Evolutionary conservation across 192 early-diverging fungal species (phyloP), one percentile per base, ranked within the genome.

Genomic region (Allomyces macrogynus): DNA sequence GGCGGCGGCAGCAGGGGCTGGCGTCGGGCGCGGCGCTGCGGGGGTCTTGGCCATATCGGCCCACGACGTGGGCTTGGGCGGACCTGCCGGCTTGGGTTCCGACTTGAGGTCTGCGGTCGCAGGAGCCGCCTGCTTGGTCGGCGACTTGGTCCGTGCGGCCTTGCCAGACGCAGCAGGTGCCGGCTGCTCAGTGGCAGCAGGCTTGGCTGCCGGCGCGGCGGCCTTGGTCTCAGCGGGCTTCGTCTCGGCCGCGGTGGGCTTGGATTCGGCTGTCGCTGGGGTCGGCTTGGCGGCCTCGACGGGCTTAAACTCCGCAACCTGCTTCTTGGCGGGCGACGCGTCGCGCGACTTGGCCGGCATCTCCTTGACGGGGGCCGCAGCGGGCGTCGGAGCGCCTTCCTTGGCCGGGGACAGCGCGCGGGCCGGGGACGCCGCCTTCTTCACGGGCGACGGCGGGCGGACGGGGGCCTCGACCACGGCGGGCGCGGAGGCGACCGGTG

Each of bases 81-180:
- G 49, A 5, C 16, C 49, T 2, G 49, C 49, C 3, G 49, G 49
- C 32, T 40, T 40, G 32, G 32, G 32, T 40, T 40, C 32, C 32
- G 87, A 81, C 62, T 81, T 74, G 20, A 75, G 68, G 23, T 70
- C 66, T 18, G 69, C 61, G 1, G 73, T 65, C 64, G 70, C 65
- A 10, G 66, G 62, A 24, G 68, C 42, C 44, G 66, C 65, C 60
- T 69, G 20, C 43, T 64, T 66, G 57, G 68, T 23, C 67, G 73
- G 71, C 20, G 67, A 40, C 10, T 67, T 23, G 4, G 26, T 67
- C n/a, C 66, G 43, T 12, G 69, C 65, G 20, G 72, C 43, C 10
- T 64, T 43, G 24, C 62, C 16, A 22, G 66, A n/a, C 63, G 71
- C 72, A 62, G 72, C 71, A 62, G 68, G 64, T 23, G 62, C 62